phyloP scores from a whole-genome alignment of 345 rosid species.

The Aquilaria sinensis region DNA sequence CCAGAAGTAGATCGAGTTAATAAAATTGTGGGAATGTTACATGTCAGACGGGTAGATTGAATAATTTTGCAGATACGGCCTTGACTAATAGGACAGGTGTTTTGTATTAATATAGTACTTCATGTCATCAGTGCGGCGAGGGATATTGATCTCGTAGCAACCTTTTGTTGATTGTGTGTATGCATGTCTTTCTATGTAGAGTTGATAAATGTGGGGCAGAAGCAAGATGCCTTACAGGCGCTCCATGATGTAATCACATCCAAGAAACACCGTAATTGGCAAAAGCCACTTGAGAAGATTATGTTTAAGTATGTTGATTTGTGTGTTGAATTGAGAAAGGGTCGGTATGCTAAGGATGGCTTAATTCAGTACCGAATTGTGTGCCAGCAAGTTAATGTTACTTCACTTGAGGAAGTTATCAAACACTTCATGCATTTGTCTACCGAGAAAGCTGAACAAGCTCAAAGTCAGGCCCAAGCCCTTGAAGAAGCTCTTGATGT shows the following conservation, averaged over 20 bases:
- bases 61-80: too few relatives aligned
- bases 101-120: too few relatives aligned
- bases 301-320: slow-evolving; percentile 98
- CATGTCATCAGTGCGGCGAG: too few relatives aligned
- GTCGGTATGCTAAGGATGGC: slow-evolving; percentile 96
- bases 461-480: slow-evolving; percentile 87
- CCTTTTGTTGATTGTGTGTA: not conserved
- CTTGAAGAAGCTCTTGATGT: slow-evolving; percentile 98
- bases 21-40: too few relatives aligned
- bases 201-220: slow-evolving; percentile 95
- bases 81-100: too few relatives aligned
- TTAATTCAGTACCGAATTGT: slow-evolving; percentile 89
- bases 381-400: slow-evolving; percentile 94
- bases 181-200: slow-evolving; percentile 31
- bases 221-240: slow-evolving; percentile 90
- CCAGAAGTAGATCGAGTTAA: too few relatives aligned
- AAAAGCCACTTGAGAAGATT: slow-evolving; percentile 79
- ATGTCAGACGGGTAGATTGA: too few relatives aligned
- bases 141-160: too few relatives aligned
- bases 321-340: slow-evolving; percentile 89
- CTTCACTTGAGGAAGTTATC: slow-evolving; percentile 96
- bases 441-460: slow-evolving; percentile 96
- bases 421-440: slow-evolving; percentile 94
- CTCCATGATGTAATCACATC: slow-evolving; percentile 90
- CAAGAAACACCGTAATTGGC: slow-evolving; percentile 94